phyloP scores from a whole-genome alignment of 331 rosid species.

The Pyracantha coccinea region DNA sequence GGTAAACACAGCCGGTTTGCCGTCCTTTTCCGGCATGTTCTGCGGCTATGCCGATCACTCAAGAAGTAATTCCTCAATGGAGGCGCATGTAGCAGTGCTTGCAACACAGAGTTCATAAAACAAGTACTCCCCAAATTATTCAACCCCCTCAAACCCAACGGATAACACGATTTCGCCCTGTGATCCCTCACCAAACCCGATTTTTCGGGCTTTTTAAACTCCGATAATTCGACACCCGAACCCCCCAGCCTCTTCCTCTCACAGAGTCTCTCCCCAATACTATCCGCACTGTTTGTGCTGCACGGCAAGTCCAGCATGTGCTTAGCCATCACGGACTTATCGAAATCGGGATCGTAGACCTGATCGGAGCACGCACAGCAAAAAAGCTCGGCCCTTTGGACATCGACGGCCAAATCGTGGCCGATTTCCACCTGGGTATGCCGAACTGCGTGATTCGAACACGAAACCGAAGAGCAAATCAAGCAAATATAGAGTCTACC shows the following conservation, averaged over 20 bases:
- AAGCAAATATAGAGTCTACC: constrained; percentile 62
- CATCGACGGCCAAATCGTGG: constrained; percentile 66
- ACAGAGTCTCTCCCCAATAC: constrained; percentile 69
- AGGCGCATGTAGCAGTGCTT: constrained; percentile 68
- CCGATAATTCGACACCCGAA: constrained; percentile 25
- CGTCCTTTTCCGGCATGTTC: constrained; percentile 46
- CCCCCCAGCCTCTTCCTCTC: constrained; percentile 65
- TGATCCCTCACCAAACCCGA: constrained; percentile 33
- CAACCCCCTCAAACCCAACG: constrained; percentile 84
- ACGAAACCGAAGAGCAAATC: constrained; percentile 64
- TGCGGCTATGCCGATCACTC: constrained; percentile 56
- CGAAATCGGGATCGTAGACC: constrained; percentile 85
- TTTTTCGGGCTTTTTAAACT: constrained; percentile 35
- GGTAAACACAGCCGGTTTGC: constrained; percentile 26
- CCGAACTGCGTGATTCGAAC: constrained; percentile 51
- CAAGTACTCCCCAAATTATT: constrained; percentile 85
- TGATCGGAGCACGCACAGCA: constrained; percentile 80
- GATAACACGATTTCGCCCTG: constrained; percentile 73
- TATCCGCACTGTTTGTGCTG: constrained; percentile 30
- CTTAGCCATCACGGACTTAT: constrained; percentile 63
- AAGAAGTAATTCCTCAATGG: constrained; percentile 67
- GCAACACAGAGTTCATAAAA: constrained; percentile 90
- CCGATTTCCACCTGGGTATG: constrained; percentile 43
- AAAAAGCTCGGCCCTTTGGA: constrained; percentile 74
- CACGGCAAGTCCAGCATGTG: constrained; percentile 34